Evolutionary conservation across 1,284 basidiomycete species (phyloP), one percentile per base, ranked within the genome.

Genomic region (Ceratobasidium theobromae): DNA sequence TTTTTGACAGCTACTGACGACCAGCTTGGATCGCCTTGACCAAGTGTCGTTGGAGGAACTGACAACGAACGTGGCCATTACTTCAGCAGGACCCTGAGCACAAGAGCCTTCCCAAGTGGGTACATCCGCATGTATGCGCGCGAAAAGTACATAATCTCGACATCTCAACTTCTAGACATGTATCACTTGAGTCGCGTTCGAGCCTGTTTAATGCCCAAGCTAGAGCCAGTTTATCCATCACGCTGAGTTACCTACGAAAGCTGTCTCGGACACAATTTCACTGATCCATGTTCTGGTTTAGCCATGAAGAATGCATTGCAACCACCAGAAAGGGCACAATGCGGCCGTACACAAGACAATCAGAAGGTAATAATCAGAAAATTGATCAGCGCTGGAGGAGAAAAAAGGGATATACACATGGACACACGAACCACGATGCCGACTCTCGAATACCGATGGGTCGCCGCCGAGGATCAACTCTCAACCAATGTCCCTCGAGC

Each of bases 61-160:
- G 46, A 62, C 57, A 49, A 38, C 57, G 35, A 41, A 62, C 57
- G 57, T 62, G 57, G 49, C 57, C 57, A 32, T 62, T 62, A 62
- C 57, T 28, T 62, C 57, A 62, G 45, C 57, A 25, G 46, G 46
- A 62, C 57, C 57, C 57, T 62, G 57, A 62, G 18, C 6, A 21
- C 18, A 11, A 9, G 9, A 11, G 8, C 9, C 6, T 9, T 14
- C 43, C 9, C 27, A 21, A 8, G n/a, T 9, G 30, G 18, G 43
- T 58, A 25, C 48, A 48, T 58, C 28, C 43, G 30, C 21, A 18
- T 46, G 2, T 6, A 54, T 5, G 9, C 18, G 6, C 18, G 43
- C 5, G 18, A 11, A 8, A 6, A 38, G 35, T 6, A 6, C 16
- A 8, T 16, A 8, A 6, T 38, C 35, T 38, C 16, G 16, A 6